Percentiles rank a stretch among this genome's conserved stretches.
phyloP scores from a whole-genome alignment of 148 eudicot species.

The Arctostaphylos glauca region DNA sequence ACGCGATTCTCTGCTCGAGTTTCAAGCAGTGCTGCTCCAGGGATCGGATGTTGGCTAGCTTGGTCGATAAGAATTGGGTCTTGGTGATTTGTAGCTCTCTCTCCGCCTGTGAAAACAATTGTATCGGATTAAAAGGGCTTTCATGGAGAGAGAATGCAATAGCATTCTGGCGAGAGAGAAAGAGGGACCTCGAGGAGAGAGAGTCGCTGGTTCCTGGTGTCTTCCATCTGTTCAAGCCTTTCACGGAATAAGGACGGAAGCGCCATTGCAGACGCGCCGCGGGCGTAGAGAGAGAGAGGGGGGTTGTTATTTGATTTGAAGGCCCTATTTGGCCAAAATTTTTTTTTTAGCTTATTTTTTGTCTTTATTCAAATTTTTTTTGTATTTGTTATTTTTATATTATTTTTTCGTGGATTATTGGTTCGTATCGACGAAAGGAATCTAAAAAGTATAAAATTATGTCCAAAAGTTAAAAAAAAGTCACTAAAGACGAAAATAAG shows the following conservation, averaged over 20 bases:
- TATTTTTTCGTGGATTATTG: too few relatives aligned
- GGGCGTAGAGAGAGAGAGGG: neutral
- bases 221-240: conserved; percentile 52
- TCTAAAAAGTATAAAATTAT: too few relatives aligned
- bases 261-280: conserved; percentile 32
- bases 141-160: neutral
- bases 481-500: too few relatives aligned
- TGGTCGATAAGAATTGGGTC: conserved; percentile 33
- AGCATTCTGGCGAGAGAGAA: neutral
- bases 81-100: conserved; percentile 37
- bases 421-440: too few relatives aligned
- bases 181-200: conserved; percentile 51
- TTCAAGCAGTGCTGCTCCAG: conserved; percentile 44
- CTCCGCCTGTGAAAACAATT: conserved; percentile 32
- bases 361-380: too few relatives aligned
- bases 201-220: conserved; percentile 42
- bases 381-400: too few relatives aligned
- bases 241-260: conserved; percentile 41
- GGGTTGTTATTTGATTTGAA: neutral
- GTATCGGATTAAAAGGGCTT: neutral
- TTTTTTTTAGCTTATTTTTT: too few relatives aligned
- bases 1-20: conserved; percentile 40
- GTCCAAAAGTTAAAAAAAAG: too few relatives aligned
- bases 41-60: conserved; percentile 28
- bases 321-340: too few relatives aligned